phyloP scores from a whole-genome alignment of 2,329 filamentous ascomycete species.

The Piedraia hortae region DNA sequence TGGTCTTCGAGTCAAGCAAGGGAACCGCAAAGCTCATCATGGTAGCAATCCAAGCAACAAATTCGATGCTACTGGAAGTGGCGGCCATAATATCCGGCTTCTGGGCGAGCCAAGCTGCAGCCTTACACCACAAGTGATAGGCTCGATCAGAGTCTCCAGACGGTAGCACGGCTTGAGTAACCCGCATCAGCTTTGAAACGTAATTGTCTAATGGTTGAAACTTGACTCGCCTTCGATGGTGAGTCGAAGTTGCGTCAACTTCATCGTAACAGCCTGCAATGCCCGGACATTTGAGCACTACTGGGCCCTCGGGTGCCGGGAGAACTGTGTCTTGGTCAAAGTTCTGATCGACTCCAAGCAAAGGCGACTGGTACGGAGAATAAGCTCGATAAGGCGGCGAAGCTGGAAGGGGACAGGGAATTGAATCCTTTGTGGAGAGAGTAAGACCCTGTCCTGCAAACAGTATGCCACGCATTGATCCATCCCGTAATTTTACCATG shows the following conservation, averaged over 20 bases:
- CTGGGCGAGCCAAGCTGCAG: constrained; percentile 5
- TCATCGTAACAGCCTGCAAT: constrained; percentile 7
- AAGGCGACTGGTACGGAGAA: constrained; percentile 4
- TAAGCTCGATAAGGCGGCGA: constrained; percentile 6
- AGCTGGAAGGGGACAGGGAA: constrained; percentile 5
- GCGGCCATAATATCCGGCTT: constrained; percentile 2
- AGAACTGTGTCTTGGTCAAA: constrained; percentile 6
- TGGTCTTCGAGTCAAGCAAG: constrained; percentile 8
- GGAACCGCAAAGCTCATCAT: constrained; percentile 14
- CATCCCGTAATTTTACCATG: constrained; percentile 6
- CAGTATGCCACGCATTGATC: constrained; percentile 4
- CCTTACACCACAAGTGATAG: constrained; percentile 9
- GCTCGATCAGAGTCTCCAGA: constrained; percentile 5
- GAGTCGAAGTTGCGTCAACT: constrained; percentile 5
- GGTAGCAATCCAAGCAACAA: constrained; percentile 16
- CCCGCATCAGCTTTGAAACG: constrained; percentile 6
- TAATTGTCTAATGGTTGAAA: constrained; percentile 6
- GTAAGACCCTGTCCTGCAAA: constrained; percentile 6
- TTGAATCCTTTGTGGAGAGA: constrained; percentile 5
- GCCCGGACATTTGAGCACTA: constrained; percentile 5
- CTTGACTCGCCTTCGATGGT: constrained; percentile 9
- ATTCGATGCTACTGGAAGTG: constrained; percentile 7
- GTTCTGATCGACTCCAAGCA: neutral
- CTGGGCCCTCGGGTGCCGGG: constrained; percentile 2
- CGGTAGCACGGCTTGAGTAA: constrained; percentile 9